Percentiles rank a stretch among this genome's conserved stretches.
Conservation (phyloP, 345 rosid genomes). For the Citrus trifoliata region DNA sequence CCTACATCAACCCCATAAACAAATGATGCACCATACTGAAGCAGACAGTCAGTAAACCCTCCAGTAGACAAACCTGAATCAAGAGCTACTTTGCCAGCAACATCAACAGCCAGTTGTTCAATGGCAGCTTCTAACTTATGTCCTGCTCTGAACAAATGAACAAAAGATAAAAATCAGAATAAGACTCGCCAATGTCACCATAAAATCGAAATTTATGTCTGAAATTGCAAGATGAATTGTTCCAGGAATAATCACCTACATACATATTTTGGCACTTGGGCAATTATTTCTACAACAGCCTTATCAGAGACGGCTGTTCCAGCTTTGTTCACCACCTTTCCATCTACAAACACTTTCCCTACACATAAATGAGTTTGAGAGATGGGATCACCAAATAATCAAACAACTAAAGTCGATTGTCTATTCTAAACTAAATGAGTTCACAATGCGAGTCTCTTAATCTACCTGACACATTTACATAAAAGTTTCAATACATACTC, state of each 20-base stretch:
- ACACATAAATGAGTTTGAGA: constrained; percentile 8
- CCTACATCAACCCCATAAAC: constrained; percentile 99
- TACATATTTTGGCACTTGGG: constrained; percentile 91
- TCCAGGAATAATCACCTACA: constrained; percentile 86
- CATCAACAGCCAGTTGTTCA: constrained; percentile 79
- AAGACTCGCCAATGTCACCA: not conserved
- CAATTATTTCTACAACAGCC: constrained; percentile 65
- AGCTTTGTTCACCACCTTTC: constrained; percentile 79
- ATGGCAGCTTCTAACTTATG: constrained; percentile 91
- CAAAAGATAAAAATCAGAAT: constrained; percentile 9
- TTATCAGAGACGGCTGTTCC: constrained; percentile 76
- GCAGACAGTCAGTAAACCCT: constrained; percentile 95
- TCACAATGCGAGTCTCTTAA: not conserved
- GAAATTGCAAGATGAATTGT: constrained; percentile 16
- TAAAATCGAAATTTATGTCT: not conserved
- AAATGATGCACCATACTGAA: constrained; percentile 83
- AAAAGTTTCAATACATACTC: not conserved
- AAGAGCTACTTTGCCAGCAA: constrained; percentile 84
- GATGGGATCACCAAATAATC: not conserved
- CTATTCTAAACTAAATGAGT: not conserved
- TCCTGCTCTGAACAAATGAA: constrained; percentile 64
- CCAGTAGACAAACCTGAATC: constrained; percentile 97
- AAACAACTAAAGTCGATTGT: not conserved
- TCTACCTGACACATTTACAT: not conserved
- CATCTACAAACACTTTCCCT: constrained; percentile 94